phyloP scores from a whole-genome alignment of 1,284 basidiomycete genomes.

The Chondrostereum purpureum region DNA sequence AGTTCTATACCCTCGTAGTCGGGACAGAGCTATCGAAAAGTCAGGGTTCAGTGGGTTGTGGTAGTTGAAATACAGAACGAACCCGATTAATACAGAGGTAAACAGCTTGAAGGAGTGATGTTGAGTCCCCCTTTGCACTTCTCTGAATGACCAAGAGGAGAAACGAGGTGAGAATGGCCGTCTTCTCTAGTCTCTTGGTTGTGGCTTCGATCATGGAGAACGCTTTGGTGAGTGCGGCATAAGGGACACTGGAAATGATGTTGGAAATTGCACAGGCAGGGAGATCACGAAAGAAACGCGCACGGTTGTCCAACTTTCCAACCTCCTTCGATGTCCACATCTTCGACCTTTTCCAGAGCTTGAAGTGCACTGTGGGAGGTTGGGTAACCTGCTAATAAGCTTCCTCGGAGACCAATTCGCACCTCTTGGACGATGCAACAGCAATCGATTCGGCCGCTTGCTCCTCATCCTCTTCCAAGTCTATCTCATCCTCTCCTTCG shows the following conservation, averaged over 20 bases:
- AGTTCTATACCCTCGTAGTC: conserved; percentile 96
- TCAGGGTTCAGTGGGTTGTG: conserved; percentile 11
- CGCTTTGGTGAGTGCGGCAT: conserved; percentile 84
- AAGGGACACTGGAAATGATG: conserved; percentile 70
- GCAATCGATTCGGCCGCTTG: conserved; percentile 18
- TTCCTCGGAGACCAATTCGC: conserved; percentile 15
- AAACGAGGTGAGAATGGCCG: conserved; percentile 82
- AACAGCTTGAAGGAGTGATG: conserved; percentile 79
- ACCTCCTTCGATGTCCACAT: conserved; percentile 76
- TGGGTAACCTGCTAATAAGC: conserved; percentile 7
- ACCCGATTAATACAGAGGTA: conserved; percentile 98
- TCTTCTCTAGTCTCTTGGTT: conserved; percentile 94
- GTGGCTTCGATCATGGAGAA: conserved; percentile 92
- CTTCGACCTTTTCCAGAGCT: conserved; percentile 53
- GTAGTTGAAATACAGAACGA: conserved; percentile 19
- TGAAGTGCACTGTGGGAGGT: conserved; percentile 56
- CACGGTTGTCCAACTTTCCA: conserved; percentile 88
- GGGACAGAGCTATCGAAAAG: conserved; percentile 67
- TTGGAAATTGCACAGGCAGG: conserved; percentile 6
- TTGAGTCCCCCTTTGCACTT: conserved; percentile 62
- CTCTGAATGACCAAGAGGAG: conserved; percentile 85
- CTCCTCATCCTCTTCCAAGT: too few relatives aligned
- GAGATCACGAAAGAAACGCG: conserved; percentile 20
- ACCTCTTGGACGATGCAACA: conserved; percentile 57
- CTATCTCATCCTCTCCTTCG: too few relatives aligned